Evolutionary conservation across 805 yeast genomes (phyloP).

Genomic region (Priceomyces medius): DNA sequence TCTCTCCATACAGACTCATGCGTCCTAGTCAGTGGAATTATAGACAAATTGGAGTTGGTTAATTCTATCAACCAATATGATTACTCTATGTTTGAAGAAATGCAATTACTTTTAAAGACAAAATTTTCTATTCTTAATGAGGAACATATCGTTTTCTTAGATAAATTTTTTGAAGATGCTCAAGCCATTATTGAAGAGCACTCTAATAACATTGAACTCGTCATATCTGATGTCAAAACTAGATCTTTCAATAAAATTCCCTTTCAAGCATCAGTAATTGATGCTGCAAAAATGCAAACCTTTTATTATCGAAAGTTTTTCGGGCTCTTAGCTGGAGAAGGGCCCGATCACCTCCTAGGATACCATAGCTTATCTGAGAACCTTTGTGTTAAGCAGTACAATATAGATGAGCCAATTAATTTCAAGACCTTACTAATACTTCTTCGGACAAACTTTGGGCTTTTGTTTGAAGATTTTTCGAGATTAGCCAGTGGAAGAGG

Average conservation of each 20-base stretch:
- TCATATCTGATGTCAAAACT: constrained; percentile 58
- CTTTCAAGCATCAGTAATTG: constrained; percentile 45
- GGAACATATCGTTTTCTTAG: constrained; percentile 25
- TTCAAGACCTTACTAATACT: constrained; percentile 39
- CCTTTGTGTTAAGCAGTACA: constrained; percentile 45
- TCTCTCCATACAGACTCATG: not conserved
- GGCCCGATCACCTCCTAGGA: constrained; percentile 22
- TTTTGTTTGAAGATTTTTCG: constrained; percentile 43
- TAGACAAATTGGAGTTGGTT: constrained; percentile 46
- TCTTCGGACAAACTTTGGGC: constrained; percentile 32
- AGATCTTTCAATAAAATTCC: constrained; percentile 48
- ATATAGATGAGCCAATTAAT: constrained; percentile 49
- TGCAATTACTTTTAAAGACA: constrained; percentile 17
- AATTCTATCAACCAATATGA: constrained; percentile 14
- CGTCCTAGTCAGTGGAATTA: constrained; percentile 62
- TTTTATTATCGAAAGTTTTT: constrained; percentile 56
- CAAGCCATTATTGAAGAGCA: constrained; percentile 14
- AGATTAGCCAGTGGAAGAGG: constrained; percentile 46
- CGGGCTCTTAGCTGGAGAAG: constrained; percentile 27
- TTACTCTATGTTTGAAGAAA: constrained; percentile 22
- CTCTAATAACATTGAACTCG: constrained; percentile 13
- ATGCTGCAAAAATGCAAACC: constrained; percentile 57
- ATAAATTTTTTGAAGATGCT: constrained; percentile 17
- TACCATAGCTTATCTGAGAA: constrained; percentile 47
- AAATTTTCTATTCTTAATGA: constrained; percentile 16